Evolutionary conservation across 2,329 filamentous ascomycete genomes (phyloP).

Genomic region (Cladosporium oxysporum): DNA sequence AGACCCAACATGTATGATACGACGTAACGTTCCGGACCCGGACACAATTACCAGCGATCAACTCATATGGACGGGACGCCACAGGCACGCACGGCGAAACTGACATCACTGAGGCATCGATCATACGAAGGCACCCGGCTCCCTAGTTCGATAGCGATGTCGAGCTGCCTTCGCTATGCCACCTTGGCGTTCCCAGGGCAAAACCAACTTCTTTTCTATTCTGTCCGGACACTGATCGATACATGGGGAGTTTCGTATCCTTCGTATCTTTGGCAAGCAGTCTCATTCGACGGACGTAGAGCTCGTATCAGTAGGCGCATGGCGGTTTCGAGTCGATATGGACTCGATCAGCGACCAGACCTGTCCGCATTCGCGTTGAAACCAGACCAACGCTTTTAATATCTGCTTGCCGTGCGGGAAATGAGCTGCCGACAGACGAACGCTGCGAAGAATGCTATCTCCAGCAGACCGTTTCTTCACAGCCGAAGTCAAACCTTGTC

Average conservation of each 20-base stretch:
- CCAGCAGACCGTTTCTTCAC: background rate
- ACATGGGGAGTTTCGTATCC: background rate
- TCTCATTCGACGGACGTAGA: background rate
- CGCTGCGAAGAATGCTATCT: background rate
- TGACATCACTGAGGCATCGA: background rate
- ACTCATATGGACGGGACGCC: background rate
- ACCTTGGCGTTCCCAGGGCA: background rate
- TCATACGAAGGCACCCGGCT: background rate
- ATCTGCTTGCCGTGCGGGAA: background rate
- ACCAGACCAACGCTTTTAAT: background rate
- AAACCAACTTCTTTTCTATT: background rate
- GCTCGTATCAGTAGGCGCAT: background rate
- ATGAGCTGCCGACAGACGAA: background rate
- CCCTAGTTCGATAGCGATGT: background rate
- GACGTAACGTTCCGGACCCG: background rate
- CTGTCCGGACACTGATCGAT: background rate
- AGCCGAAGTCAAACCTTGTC: background rate
- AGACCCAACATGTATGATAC: background rate
- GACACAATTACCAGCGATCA: background rate
- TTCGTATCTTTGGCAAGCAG: background rate
- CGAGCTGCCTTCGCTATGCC: background rate
- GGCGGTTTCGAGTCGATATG: background rate
- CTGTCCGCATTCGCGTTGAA: background rate
- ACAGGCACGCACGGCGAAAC: background rate
- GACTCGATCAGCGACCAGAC: background rate